These are phyloP conservation scores for Termitomyces bulborhizus DNA, from an alignment of 768 basidiomycete species.

Conservation along the genomic window DNA sequence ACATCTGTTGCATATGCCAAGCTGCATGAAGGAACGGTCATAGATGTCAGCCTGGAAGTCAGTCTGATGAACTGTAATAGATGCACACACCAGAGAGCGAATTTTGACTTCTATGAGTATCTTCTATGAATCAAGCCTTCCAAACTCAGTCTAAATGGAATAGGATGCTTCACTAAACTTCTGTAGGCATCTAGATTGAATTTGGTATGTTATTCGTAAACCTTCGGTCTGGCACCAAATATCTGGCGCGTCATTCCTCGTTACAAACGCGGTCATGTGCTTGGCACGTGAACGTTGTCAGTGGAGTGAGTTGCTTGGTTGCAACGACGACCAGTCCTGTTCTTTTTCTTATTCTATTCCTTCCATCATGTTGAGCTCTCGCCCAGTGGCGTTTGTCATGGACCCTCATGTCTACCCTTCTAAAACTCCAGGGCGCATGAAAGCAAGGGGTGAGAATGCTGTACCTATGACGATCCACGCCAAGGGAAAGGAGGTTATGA, in stretches of 20 bases:
- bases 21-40: not conserved
- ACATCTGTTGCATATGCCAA: constrained; percentile 16
- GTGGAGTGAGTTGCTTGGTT: not conserved
- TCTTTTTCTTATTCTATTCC: not conserved
- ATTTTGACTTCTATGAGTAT: not conserved
- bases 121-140: too few relatives aligned
- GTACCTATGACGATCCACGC: constrained; percentile 35
- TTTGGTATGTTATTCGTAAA: too few relatives aligned
- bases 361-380: constrained; percentile 31
- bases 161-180: too few relatives aligned
- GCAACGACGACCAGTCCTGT: too few relatives aligned
- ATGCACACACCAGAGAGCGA: not conserved
- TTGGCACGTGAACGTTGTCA: not conserved
- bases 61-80: not conserved
- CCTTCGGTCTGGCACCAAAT: too few relatives aligned
- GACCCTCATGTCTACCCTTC: constrained; percentile 25
- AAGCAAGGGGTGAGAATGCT: constrained; percentile 44
- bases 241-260: too few relatives aligned
- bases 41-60: not conserved
- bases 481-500: constrained; percentile 34
- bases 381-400: constrained; percentile 24
- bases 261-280: not conserved
- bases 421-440: constrained; percentile 54
- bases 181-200: not conserved
- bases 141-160: too few relatives aligned